These are phyloP conservation scores for Populus tremula DNA, from an alignment of 345 rosid species.

Conservation along the genomic window DNA sequence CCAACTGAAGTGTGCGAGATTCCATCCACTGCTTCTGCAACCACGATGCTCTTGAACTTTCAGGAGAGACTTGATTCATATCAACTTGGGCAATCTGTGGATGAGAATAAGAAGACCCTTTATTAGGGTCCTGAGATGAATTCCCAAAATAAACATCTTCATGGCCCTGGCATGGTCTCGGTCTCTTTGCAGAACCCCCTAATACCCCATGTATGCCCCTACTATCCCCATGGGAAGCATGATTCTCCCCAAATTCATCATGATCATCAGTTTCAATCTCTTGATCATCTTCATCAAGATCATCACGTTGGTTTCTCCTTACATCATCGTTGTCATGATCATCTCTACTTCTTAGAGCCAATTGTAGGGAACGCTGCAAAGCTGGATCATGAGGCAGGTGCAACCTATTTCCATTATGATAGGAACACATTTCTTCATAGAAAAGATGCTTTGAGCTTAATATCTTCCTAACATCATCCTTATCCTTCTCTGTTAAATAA, in stretches of 20 bases:
- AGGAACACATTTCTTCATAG: slow-evolving; percentile 97
- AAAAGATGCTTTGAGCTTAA: slow-evolving; percentile 87
- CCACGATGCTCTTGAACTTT: slow-evolving; percentile 45
- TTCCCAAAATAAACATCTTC: slow-evolving; percentile 49
- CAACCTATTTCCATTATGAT: slow-evolving; percentile 76
- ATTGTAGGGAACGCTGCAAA: slow-evolving; percentile 68
- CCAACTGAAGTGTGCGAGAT: slow-evolving; percentile 62
- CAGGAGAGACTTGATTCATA: slow-evolving; percentile 47
- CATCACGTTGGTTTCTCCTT: slow-evolving; percentile 56
- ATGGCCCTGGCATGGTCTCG: slow-evolving; percentile 48
- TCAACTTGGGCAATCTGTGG: slow-evolving; percentile 45
- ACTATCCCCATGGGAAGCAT: slow-evolving; percentile 42
- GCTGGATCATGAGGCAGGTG: slow-evolving; percentile 88
- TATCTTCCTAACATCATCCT: slow-evolving; percentile 80
- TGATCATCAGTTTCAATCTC: slow-evolving; percentile 68
- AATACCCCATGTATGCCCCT: slow-evolving; percentile 34
- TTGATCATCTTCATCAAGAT: slow-evolving; percentile 75
- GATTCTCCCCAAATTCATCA: slow-evolving; percentile 65
- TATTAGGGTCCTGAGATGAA: slow-evolving; percentile 39
- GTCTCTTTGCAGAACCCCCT: slow-evolving; percentile 58
- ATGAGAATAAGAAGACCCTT: slow-evolving; percentile 39
- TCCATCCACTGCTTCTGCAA: slow-evolving; percentile 66
- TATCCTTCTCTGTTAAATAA: slow-evolving; percentile 65
- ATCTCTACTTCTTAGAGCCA: slow-evolving; percentile 74
- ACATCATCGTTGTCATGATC: slow-evolving; percentile 62